Conservation (phyloP, 1,284 basidiomycete genomes). For the Polyporus tsugae region DNA sequence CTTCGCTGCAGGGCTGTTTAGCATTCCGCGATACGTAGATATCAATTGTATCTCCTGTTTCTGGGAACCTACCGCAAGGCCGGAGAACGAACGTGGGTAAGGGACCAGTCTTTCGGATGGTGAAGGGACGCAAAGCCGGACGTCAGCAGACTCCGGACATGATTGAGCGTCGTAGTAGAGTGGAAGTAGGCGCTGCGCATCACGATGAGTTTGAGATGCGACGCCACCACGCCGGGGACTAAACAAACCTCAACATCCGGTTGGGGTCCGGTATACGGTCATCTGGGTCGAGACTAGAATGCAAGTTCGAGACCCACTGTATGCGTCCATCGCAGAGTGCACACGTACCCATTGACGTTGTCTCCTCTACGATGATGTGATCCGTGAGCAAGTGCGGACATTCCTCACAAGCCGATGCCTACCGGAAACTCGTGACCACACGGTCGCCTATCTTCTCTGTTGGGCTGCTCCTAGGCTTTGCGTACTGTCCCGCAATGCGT, state of each 20-base stretch:
- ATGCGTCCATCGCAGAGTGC: neutral
- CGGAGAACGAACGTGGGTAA: conserved; percentile 89
- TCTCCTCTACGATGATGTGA: conserved; percentile 72
- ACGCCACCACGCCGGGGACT: neutral
- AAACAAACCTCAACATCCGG: conserved; percentile 75
- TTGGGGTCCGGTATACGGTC: conserved; percentile 92
- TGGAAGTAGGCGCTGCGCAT: conserved; percentile 91
- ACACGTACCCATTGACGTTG: conserved; percentile 87
- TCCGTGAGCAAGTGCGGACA: neutral
- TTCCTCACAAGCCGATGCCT: conserved; percentile 28
- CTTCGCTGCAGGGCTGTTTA: conserved; percentile 53
- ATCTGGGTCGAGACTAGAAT: conserved; percentile 65
- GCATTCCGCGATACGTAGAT: no score
- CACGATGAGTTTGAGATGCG: neutral
- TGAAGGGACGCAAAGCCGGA: conserved; percentile 94
- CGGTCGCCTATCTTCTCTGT: conserved; percentile 81
- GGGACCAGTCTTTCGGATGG: conserved; percentile 92
- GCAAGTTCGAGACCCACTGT: neutral
- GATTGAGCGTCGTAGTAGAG: conserved; percentile 93
- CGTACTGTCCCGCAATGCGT: conserved; percentile 95
- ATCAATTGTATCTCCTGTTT: conserved; percentile 5
- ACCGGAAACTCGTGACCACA: conserved; percentile 85
- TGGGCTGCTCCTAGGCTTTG: conserved; percentile 91
- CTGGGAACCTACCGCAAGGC: conserved; percentile 63
- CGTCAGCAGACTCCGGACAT: conserved; percentile 86